Percentiles rank a stretch among this genome's conserved stretches.
These are phyloP conservation scores for Agrocybe pediades DNA, from an alignment of 768 basidiomycete species.

Conservation along the genomic window DNA sequence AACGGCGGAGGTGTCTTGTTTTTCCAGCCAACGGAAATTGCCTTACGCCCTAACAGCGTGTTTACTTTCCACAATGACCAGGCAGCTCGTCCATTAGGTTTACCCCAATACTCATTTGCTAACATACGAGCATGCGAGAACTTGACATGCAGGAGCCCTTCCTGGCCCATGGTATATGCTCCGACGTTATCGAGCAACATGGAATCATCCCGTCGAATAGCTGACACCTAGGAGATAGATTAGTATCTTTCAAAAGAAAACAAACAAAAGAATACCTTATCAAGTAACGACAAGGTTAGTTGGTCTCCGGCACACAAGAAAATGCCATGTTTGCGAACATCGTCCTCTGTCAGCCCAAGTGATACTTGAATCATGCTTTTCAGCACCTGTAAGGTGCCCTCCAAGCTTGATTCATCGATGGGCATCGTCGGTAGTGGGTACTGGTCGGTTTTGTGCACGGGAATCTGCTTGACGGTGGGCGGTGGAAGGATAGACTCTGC, in stretches of 20 bases:
- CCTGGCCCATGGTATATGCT: conserved; percentile 16
- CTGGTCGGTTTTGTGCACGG: conserved; percentile 19
- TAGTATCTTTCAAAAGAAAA: not conserved
- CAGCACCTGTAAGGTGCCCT: conserved; percentile 16
- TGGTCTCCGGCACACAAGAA: conserved; percentile 20
- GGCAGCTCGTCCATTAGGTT: conserved; percentile 20
- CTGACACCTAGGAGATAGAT: conserved; percentile 14
- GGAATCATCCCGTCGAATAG: conserved; percentile 19
- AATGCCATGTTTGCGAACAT: conserved; percentile 15
- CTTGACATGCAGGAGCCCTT: conserved; percentile 27
- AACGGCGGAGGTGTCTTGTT: conserved; percentile 14
- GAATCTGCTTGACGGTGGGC: conserved; percentile 12
- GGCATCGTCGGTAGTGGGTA: conserved; percentile 19
- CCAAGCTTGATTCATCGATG: conserved; percentile 20
- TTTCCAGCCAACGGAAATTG: conserved; percentile 15
- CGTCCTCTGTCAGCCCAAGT: conserved; percentile 10
- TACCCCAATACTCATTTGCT: conserved; percentile 29
- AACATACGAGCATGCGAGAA: conserved; percentile 20
- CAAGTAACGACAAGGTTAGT: conserved; percentile 9
- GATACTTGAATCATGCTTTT: conserved; percentile 7
- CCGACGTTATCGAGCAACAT: conserved; percentile 16
- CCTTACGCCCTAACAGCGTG: conserved; percentile 12
- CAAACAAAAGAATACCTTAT: conserved; percentile 10
- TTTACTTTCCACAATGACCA: conserved; percentile 22
- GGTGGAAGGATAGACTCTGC: not conserved